Conservation (phyloP, 305 asterid genomes). For the Stenogyne calaminthoides region DNA sequence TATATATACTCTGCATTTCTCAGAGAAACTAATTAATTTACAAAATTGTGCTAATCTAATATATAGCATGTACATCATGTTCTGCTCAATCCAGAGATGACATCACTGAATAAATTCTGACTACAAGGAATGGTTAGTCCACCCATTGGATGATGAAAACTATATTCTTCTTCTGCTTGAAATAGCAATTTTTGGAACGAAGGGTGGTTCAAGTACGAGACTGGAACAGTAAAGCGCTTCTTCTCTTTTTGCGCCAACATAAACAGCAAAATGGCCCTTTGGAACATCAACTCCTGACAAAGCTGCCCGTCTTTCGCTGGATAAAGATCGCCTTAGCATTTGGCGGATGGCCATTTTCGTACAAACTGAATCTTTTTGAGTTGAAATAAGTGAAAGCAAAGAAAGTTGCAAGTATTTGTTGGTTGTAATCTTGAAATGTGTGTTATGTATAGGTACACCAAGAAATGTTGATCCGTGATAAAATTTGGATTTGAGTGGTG, state of each 20-base stretch:
- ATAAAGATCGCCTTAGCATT: not conserved
- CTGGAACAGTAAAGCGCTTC: not conserved
- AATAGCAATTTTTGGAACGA: not conserved
- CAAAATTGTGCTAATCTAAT: not conserved
- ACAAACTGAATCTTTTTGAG: not conserved
- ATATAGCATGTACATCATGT: not conserved
- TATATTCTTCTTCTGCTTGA: not conserved
- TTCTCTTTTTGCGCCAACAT: not conserved
- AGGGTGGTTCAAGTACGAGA: not conserved
- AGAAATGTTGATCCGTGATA: not conserved
- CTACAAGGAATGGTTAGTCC: constrained; percentile 38
- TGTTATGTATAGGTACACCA: not conserved
- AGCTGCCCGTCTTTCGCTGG: not conserved
- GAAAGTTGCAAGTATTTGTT: not conserved
- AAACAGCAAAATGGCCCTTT: not conserved
- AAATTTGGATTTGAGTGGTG: not conserved
- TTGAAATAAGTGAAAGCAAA: not conserved
- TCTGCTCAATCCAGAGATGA: not conserved
- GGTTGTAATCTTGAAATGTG: not conserved
- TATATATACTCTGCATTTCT: not conserved
- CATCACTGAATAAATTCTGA: not conserved
- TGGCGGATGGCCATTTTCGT: not conserved
- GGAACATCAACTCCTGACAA: not conserved
- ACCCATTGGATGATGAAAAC: not conserved
- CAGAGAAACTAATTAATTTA: not conserved